A percentile compares a stretch with the other conserved stretches of the same genome.
Conservation (phyloP, 345 rosid genomes). For the Boechera divaricarpa region DNA sequence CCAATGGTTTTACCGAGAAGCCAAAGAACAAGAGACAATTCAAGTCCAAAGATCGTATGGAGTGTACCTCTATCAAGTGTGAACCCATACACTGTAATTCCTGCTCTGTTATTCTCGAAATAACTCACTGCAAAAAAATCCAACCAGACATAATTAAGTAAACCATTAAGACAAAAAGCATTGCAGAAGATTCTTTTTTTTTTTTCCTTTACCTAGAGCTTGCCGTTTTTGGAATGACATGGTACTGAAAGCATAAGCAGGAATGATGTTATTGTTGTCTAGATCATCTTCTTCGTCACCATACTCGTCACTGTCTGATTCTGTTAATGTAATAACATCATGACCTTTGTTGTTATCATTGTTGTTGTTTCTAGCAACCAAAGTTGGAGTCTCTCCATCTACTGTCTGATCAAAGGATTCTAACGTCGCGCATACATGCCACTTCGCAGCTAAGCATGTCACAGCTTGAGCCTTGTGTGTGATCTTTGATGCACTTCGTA, state of each 20-base stretch:
- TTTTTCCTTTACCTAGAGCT: conserved; percentile 70
- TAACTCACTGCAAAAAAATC: conserved; percentile 63
- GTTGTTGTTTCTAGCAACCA: conserved; percentile 28
- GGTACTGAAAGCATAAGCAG: conserved; percentile 68
- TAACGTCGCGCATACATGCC: conserved; percentile 90
- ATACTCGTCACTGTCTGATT: conserved; percentile 56
- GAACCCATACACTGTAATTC: conserved; percentile 87
- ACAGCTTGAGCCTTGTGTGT: conserved; percentile 94
- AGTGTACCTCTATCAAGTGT: conserved; percentile 81
- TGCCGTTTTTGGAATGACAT: conserved; percentile 92
- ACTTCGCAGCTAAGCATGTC: conserved; percentile 87
- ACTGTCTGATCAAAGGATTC: conserved; percentile 59
- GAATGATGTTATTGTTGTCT: conserved; percentile 70
- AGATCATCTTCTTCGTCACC: conserved; percentile 88
- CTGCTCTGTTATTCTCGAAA: conserved; percentile 91
- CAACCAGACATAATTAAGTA: conserved; percentile 17
- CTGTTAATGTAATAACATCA: conserved; percentile 40
- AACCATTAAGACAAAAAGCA: not conserved
- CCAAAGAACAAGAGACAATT: conserved; percentile 93
- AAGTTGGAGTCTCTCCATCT: conserved; percentile 78
- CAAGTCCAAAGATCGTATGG: conserved; percentile 82
- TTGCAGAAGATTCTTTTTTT: not conserved
- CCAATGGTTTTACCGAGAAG: conserved; percentile 90
- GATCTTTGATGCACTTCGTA: conserved; percentile 87
- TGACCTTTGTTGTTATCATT: conserved; percentile 21